Evolutionary conservation across 176 grass and related monocot species (phyloP).

Genomic region (Puya raimondii): DNA sequence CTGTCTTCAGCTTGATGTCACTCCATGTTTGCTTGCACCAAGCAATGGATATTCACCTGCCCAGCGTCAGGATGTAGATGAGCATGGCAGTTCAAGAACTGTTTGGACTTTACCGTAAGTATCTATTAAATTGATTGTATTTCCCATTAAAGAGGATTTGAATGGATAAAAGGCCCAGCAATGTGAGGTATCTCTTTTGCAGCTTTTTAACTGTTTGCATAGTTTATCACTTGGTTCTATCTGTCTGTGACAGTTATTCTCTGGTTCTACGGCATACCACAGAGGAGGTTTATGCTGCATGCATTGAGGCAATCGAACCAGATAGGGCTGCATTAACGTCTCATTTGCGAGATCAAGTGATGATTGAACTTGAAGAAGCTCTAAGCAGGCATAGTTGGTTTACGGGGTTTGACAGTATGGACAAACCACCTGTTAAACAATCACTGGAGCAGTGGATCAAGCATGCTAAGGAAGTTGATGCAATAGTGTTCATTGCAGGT

Average conservation of each 20-base stretch:
- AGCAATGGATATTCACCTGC: conserved; percentile 44
- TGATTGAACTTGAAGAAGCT: conserved; percentile 47
- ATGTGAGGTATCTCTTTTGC: neutral
- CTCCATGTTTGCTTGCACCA: conserved; percentile 77
- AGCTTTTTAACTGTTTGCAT: neutral
- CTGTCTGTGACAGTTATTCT: conserved; percentile 53
- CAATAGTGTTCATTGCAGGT: conserved; percentile 89
- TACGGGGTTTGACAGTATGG: conserved; percentile 64
- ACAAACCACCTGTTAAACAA: conserved; percentile 64
- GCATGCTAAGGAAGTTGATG: conserved; percentile 60
- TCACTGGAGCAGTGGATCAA: conserved; percentile 62
- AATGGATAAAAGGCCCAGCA: neutral
- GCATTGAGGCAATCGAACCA: conserved; percentile 69
- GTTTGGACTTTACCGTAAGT: conserved; percentile 93
- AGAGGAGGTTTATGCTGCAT: conserved; percentile 80
- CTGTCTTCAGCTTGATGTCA: conserved; percentile 75
- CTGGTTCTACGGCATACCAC: conserved; percentile 82
- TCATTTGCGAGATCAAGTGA: conserved; percentile 59
- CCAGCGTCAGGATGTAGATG: conserved; percentile 26
- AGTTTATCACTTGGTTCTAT: conserved; percentile 6
- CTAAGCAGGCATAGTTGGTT: conserved; percentile 71
- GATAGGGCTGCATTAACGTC: conserved; percentile 53
- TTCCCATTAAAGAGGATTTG: neutral
- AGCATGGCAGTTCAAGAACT: conserved; percentile 25
- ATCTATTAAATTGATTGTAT: conserved; percentile 14